These are phyloP conservation scores for Lentinula aciculospora DNA, from an alignment of 768 basidiomycete species.

Conservation along the genomic window DNA sequence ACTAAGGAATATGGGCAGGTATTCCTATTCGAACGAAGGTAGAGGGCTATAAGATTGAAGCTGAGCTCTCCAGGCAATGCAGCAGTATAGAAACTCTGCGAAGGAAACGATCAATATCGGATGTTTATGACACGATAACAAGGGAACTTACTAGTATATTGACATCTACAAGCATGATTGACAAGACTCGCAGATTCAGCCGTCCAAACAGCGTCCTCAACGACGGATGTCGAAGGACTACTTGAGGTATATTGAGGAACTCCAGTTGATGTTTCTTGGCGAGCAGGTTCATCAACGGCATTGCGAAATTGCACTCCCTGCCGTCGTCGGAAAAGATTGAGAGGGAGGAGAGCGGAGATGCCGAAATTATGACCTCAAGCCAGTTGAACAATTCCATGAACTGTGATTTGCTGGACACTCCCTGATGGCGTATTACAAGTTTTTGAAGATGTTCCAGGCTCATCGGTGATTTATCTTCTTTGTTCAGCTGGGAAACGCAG, in stretches of 20 bases:
- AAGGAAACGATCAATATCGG: background rate
- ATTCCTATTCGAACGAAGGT: conserved; percentile 1
- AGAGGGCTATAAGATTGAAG: background rate
- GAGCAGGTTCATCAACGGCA: background rate
- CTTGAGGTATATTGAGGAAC: conserved; percentile 7
- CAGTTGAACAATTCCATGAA: background rate
- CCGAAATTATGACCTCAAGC: background rate
- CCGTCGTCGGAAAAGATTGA: conserved; percentile 1
- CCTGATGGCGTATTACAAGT: conserved; percentile 2
- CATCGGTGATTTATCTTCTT: background rate
- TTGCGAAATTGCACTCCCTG: conserved; percentile 2
- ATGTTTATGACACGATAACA: background rate
- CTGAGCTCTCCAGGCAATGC: background rate
- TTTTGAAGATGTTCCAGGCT: conserved; percentile 1
- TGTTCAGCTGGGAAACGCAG: background rate
- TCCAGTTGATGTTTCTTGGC: background rate
- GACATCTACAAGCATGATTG: conserved; percentile 4
- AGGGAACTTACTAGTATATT: background rate
- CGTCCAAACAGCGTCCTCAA: conserved; percentile 4
- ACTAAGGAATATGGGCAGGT: conserved; percentile 1
- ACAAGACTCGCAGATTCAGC: background rate
- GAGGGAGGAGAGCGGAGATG: background rate
- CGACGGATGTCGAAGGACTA: background rate
- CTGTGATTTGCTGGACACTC: conserved; percentile 1
- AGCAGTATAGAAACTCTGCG: background rate